These are phyloP conservation scores for Eucalyptus cladocalyx DNA, from an alignment of 345 rosid genomes.

Conservation along the genomic window DNA sequence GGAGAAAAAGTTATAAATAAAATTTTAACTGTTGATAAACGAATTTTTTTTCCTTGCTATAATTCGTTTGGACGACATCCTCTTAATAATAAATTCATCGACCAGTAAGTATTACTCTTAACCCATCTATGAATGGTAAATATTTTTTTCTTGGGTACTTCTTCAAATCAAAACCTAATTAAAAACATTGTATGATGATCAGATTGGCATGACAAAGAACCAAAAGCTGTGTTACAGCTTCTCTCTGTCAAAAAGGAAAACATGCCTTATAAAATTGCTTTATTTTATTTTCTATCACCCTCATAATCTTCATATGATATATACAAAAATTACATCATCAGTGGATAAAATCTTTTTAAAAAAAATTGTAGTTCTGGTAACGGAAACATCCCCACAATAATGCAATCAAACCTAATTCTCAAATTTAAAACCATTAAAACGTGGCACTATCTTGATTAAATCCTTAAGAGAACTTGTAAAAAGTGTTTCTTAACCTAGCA, in stretches of 20 bases:
- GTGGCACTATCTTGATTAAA: too few species aligned
- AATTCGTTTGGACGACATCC: neutral
- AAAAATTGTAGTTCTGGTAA: neutral
- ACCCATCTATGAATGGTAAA: neutral
- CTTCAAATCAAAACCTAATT: neutral
- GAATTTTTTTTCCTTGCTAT: neutral
- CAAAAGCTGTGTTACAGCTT: neutral
- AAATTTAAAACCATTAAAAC: neutral
- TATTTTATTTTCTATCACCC: neutral
- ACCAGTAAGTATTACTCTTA: neutral
- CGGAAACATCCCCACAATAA: neutral
- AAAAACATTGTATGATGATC: neutral
- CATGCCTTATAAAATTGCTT: neutral
- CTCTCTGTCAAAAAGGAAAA: neutral
- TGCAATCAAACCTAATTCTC: neutral
- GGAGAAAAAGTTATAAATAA: neutral
- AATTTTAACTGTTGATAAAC: neutral
- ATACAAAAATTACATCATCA: neutral
- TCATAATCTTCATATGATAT: neutral
- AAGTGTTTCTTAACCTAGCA: neutral
- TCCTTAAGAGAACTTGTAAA: neutral
- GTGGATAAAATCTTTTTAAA: accelerated
- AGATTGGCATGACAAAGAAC: neutral
- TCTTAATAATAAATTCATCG: neutral
- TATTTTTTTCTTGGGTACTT: neutral